A percentile compares a stretch with the other conserved stretches of the same genome.
Evolutionary conservation across 2,329 filamentous ascomycete genomes (phyloP).

Genomic region (Colletotrichum tropicale): DNA sequence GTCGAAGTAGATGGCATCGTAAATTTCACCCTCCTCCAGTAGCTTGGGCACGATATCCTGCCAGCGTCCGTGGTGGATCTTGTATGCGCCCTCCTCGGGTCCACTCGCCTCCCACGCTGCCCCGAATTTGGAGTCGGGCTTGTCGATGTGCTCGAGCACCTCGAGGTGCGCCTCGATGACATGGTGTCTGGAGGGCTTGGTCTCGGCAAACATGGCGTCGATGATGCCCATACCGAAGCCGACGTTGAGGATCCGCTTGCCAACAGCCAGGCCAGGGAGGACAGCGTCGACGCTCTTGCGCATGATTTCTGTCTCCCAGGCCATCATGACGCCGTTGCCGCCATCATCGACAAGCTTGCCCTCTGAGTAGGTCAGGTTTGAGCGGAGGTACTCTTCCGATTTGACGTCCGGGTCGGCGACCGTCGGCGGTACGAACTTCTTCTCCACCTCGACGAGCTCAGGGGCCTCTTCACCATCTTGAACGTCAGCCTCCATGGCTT

Average conservation of each 20-base stretch:
- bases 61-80: slow-evolving; percentile 78
- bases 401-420: slow-evolving; percentile 55
- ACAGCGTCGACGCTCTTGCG: slow-evolving; percentile 73
- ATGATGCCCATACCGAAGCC: slow-evolving; percentile 93
- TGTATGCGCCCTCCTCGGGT: slow-evolving; percentile 70
- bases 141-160: slow-evolving; percentile 69
- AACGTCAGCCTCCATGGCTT: slow-evolving; percentile 14
- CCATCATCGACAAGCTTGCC: slow-evolving; percentile 75
- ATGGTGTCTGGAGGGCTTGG: slow-evolving; percentile 73
- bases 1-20: slow-evolving; percentile 95
- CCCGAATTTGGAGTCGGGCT: slow-evolving; percentile 56
- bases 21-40: slow-evolving; percentile 70
- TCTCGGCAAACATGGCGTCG: slow-evolving; percentile 75
- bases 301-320: slow-evolving; percentile 91
- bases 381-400: slow-evolving; percentile 72
- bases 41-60: slow-evolving; percentile 78
- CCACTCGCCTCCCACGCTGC: slow-evolving; percentile 57
- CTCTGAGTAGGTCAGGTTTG: slow-evolving; percentile 66
- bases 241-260: slow-evolving; percentile 79
- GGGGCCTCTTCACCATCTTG: slow-evolving; percentile 21
- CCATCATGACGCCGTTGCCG: slow-evolving; percentile 91
- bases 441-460: slow-evolving; percentile 25
- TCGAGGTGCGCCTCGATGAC: slow-evolving; percentile 86
- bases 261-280: slow-evolving; percentile 40
- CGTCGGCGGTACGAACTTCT: slow-evolving; percentile 39